A percentile compares a stretch with the other conserved stretches of the same genome.
phyloP scores from a whole-genome alignment of 1,139 yeast species.

The Protomyces inundatus region DNA sequence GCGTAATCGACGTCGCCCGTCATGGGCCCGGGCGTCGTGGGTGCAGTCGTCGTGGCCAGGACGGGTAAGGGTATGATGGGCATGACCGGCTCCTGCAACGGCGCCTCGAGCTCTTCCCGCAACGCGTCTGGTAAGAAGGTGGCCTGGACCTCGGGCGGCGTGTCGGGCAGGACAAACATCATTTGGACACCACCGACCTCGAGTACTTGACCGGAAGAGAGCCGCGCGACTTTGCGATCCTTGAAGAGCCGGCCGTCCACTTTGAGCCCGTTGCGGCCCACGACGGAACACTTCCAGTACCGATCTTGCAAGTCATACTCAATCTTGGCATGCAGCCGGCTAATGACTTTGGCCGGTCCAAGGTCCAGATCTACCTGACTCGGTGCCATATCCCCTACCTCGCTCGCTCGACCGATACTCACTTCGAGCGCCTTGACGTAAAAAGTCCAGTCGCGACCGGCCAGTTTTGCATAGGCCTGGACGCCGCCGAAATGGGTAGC shows the following conservation, averaged over 20 bases:
- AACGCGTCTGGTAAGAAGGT: neutral
- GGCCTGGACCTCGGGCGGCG: constrained; percentile 50
- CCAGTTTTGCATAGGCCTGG: constrained; percentile 71
- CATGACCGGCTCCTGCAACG: neutral
- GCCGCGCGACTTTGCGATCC: constrained; percentile 42
- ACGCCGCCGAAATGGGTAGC: constrained; percentile 70
- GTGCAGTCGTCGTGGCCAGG: neutral
- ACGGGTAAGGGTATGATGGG: neutral
- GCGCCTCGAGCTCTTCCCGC: neutral
- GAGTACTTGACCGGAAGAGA: constrained; percentile 50
- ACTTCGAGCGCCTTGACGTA: constrained; percentile 78
- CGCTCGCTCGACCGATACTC: constrained; percentile 66
- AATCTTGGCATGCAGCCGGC: constrained; percentile 81
- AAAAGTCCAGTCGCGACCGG: constrained; percentile 73
- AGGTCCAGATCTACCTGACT: constrained; percentile 69
- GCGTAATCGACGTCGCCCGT: constrained; percentile 13
- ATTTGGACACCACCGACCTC: constrained; percentile 97
- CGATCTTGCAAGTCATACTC: constrained; percentile 68
- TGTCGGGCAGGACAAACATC: constrained; percentile 96
- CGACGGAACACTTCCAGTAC: constrained; percentile 76
- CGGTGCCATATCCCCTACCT: constrained; percentile 35
- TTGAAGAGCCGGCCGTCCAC: constrained; percentile 57
- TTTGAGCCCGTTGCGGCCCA: constrained; percentile 90
- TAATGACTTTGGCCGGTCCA: constrained; percentile 94
- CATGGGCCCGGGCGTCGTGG: neutral